Conservation (phyloP, 2,329 filamentous ascomycete species). For the Talaromyces sp. region DNA sequence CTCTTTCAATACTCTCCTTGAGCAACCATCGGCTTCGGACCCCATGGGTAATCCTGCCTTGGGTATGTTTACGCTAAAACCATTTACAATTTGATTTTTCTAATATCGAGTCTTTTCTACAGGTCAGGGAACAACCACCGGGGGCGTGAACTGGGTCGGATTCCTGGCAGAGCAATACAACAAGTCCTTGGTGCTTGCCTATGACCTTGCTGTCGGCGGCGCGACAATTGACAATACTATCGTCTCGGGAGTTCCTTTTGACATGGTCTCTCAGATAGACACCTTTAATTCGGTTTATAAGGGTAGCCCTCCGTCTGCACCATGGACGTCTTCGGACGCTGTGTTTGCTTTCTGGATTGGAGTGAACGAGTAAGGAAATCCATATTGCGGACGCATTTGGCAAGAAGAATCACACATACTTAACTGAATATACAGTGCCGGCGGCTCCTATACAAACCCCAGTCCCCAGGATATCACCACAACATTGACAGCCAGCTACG, state of each 20-base stretch:
- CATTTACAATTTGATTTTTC: neutral
- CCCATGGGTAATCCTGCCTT: constrained; percentile 56
- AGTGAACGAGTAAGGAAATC: constrained; percentile 26
- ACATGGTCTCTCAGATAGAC: constrained; percentile 47
- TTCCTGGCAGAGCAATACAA: constrained; percentile 46
- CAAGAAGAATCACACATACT: neutral
- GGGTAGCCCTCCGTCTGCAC: constrained; percentile 23
- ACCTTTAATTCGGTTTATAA: constrained; percentile 38
- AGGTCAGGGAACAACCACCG: constrained; percentile 44
- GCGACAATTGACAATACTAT: constrained; percentile 50
- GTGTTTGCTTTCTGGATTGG: constrained; percentile 31
- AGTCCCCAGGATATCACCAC: neutral
- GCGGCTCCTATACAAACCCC: neutral
- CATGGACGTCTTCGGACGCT: constrained; percentile 21
- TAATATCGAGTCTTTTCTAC: constrained; percentile 27
- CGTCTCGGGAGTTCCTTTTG: constrained; percentile 46
- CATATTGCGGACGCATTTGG: neutral
- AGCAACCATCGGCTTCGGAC: constrained; percentile 49
- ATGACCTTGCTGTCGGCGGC: constrained; percentile 52
- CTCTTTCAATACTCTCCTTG: constrained; percentile 50
- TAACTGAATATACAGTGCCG: neutral
- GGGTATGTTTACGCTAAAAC: constrained; percentile 12
- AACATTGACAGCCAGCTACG: neutral
- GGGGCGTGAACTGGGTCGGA: constrained; percentile 50
- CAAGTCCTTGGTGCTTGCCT: constrained; percentile 42